phyloP scores from a whole-genome alignment of 2,329 filamentous ascomycete genomes.

The Cercospora sp. region DNA sequence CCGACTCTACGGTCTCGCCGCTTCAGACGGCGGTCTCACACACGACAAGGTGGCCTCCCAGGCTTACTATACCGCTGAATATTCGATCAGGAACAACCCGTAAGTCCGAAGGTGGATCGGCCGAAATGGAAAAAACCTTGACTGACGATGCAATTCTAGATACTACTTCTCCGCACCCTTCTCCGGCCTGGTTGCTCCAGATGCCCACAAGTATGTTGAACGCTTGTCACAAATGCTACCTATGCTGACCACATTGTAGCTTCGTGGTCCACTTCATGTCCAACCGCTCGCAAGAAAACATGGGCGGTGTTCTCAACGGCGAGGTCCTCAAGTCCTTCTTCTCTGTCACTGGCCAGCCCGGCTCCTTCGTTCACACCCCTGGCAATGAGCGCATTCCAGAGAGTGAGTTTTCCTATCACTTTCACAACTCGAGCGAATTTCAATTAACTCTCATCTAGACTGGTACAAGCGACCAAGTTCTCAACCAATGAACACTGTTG shows the following conservation, averaged over 20 bases:
- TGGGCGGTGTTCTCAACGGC: conserved; percentile 27
- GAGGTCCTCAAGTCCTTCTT: conserved; percentile 33
- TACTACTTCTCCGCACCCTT: conserved; percentile 36
- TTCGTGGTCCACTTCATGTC: conserved; percentile 29
- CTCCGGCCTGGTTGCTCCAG: conserved; percentile 20
- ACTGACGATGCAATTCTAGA: not conserved
- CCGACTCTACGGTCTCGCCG: conserved; percentile 17
- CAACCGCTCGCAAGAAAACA: conserved; percentile 27
- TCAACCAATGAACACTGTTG: conserved; percentile 30
- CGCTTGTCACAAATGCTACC: too few relatives aligned
- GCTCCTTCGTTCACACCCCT: conserved; percentile 22
- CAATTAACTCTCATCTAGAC: conserved; percentile 35
- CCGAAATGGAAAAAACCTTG: too few relatives aligned
- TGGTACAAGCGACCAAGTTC: conserved; percentile 35
- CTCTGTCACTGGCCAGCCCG: conserved; percentile 29
- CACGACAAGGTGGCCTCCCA: conserved; percentile 24
- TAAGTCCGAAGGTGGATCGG: conserved; percentile 4
- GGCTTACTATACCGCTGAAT: conserved; percentile 11
- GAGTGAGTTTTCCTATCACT: conserved; percentile 13
- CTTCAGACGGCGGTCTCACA: conserved; percentile 17
- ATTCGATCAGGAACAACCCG: conserved; percentile 35
- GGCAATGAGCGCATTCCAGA: conserved; percentile 42
- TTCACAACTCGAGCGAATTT: not conserved
- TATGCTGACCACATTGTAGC: conserved; percentile 1
- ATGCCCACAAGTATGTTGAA: not conserved